Evolutionary conservation across 345 rosid genomes (phyloP).

Genomic region (Raphanus sativus): DNA sequence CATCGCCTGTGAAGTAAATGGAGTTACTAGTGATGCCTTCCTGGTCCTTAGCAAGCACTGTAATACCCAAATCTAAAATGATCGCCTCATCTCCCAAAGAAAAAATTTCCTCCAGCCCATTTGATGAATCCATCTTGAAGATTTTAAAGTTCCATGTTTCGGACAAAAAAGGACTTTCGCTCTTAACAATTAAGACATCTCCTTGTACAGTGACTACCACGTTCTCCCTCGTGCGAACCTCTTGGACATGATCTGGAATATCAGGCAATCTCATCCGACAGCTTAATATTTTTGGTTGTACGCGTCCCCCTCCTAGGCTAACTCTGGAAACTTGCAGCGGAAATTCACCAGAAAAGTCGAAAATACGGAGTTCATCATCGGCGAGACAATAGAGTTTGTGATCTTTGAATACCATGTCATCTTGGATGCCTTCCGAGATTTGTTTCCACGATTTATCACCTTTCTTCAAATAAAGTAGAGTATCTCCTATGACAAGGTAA

Average conservation of each 20-base stretch:
- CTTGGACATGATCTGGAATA: too few relatives aligned
- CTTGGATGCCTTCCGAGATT: neutral
- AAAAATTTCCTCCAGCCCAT: too few relatives aligned
- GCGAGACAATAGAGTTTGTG: conserved; percentile 3
- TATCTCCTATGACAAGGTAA: neutral
- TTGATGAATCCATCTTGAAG: neutral
- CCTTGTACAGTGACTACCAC: neutral
- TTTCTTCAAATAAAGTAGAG: neutral
- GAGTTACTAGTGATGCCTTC: neutral
- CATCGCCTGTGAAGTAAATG: neutral
- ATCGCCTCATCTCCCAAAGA: too few relatives aligned
- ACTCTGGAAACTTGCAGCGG: neutral
- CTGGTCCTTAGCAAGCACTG: too few relatives aligned
- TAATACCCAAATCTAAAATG: too few relatives aligned
- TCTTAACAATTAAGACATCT: neutral
- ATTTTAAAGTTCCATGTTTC: too few relatives aligned
- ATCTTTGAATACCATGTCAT: neutral
- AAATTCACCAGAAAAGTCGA: conserved; percentile 5
- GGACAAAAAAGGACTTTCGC: too few relatives aligned
- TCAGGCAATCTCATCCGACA: neutral
- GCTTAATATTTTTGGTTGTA: neutral
- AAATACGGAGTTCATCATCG: neutral
- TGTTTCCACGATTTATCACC: conserved; percentile 15
- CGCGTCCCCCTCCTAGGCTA: neutral
- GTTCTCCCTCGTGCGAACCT: neutral